These are phyloP conservation scores for Diaporthe longicolla DNA, from an alignment of 2,329 filamentous ascomycete genomes.

Conservation along the genomic window DNA sequence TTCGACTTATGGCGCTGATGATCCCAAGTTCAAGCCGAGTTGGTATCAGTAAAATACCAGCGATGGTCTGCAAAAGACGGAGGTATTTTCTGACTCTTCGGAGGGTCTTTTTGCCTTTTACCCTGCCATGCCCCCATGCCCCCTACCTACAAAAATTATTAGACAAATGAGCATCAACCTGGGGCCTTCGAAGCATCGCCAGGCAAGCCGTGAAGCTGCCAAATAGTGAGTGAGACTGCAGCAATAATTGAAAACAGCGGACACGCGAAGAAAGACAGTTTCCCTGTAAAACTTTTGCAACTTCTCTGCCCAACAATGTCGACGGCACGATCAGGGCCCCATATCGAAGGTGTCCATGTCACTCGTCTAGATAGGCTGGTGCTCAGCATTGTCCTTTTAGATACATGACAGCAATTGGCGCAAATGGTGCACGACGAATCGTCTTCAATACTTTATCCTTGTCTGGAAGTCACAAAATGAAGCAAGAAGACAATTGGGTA, in stretches of 20 bases:
- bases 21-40: not conserved
- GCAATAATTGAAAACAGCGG: not conserved
- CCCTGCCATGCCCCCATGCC: too few relatives aligned
- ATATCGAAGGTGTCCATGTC: too few relatives aligned
- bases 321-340: too few relatives aligned
- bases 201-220: not conserved
- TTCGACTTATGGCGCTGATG: not conserved
- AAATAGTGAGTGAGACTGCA: not conserved
- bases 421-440: not conserved
- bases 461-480: too few relatives aligned
- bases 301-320: too few relatives aligned
- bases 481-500: not conserved
- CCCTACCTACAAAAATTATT: too few relatives aligned
- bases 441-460: too few relatives aligned
- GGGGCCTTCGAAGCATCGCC: not conserved
- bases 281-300: too few relatives aligned
- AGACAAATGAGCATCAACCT: too few relatives aligned
- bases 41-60: constrained; percentile 20
- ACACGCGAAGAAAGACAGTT: not conserved
- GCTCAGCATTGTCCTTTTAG: too few relatives aligned
- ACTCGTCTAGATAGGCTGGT: too few relatives aligned
- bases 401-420: too few relatives aligned
- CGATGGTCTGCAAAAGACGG: constrained; percentile 25
- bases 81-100: constrained; percentile 32
- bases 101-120: constrained; percentile 18